A percentile compares a stretch with the other conserved stretches of the same genome.
These are phyloP conservation scores for Tetrastigma voinierianum DNA, from an alignment of 164 flowering plant genomes.

Conservation along the genomic window DNA sequence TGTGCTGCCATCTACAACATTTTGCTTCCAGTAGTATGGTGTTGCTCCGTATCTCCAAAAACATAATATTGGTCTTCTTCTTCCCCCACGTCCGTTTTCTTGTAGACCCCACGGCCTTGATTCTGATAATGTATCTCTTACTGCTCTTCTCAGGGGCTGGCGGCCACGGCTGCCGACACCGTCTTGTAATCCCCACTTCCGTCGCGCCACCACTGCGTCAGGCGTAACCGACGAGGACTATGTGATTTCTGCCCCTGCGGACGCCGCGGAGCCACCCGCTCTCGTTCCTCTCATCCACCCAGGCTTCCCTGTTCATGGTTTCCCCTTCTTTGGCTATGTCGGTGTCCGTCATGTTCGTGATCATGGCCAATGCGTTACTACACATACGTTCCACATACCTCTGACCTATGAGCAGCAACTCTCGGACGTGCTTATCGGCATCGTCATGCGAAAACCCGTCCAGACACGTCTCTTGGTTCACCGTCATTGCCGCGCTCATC, in stretches of 20 bases:
- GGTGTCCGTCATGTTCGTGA: conserved; percentile 69
- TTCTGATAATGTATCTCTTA: conserved; percentile 62
- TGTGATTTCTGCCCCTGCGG: conserved; percentile 62
- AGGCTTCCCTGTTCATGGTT: conserved; percentile 7
- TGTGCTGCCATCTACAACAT: conserved; percentile 85
- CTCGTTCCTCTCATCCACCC: conserved; percentile 14
- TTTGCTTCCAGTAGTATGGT: conserved; percentile 74
- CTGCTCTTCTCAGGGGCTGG: conserved; percentile 73
- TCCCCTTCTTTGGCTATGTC: conserved; percentile 27
- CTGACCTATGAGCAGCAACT: conserved; percentile 30
- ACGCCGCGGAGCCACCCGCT: conserved; percentile 69
- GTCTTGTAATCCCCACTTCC: conserved; percentile 81
- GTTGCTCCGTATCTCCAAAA: conserved; percentile 68
- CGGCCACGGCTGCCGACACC: conserved; percentile 76
- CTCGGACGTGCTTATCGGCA: conserved; percentile 50
- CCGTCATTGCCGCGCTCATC: conserved; percentile 71
- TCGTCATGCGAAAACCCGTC: conserved; percentile 77
- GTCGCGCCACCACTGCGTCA: conserved; percentile 83
- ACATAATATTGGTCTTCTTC: conserved; percentile 79
- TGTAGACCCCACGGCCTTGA: conserved; percentile 85
- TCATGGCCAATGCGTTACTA: conserved; percentile 82
- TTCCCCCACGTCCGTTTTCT: conserved; percentile 79
- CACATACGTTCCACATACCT: conserved; percentile 53
- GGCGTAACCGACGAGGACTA: conserved; percentile 54
- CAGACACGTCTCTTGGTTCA: conserved; percentile 74